Evolutionary conservation across 2,329 filamentous ascomycete genomes (phyloP).

Genomic region (Salinomyces thailandicus): DNA sequence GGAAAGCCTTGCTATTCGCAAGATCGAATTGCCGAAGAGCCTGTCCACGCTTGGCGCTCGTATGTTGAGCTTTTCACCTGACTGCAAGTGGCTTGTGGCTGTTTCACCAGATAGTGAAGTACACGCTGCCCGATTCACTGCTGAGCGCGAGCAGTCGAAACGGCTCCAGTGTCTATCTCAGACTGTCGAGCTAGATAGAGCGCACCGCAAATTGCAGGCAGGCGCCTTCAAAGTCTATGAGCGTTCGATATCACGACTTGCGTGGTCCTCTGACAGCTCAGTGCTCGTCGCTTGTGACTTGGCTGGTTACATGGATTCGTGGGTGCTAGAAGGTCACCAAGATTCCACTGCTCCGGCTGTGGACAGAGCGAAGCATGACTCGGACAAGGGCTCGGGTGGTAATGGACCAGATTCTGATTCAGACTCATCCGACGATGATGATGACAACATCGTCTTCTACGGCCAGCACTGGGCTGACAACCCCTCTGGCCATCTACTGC

Average conservation of each 20-base stretch:
- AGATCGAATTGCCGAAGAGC: constrained; percentile 52
- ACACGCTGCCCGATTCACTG: constrained; percentile 37
- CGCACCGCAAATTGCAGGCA: constrained; percentile 21
- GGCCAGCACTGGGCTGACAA: constrained; percentile 67
- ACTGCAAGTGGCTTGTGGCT: constrained; percentile 58
- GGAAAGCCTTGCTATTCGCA: constrained; percentile 53
- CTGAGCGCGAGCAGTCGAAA: constrained; percentile 30
- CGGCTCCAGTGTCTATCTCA: constrained; percentile 29
- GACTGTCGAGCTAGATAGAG: constrained; percentile 30
- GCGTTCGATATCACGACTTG: constrained; percentile 59
- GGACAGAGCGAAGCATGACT: constrained; percentile 21
- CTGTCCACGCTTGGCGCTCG: constrained; percentile 56
- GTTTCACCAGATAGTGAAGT: constrained; percentile 37
- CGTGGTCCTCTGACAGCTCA: constrained; percentile 71
- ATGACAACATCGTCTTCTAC: constrained; percentile 39
- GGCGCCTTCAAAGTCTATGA: constrained; percentile 57
- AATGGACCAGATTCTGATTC: constrained; percentile 25
- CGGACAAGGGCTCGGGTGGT: constrained; percentile 18
- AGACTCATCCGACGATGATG: constrained; percentile 34
- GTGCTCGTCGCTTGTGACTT: constrained; percentile 72
- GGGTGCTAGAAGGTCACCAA: constrained; percentile 56
- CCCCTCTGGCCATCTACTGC: constrained; percentile 44
- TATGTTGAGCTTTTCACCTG: constrained; percentile 57
- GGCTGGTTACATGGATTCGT: constrained; percentile 77
- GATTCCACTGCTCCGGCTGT: constrained; percentile 37